phyloP scores from a whole-genome alignment of 1,284 basidiomycete genomes.

The Microbotryum lychnidis-dioicae region DNA sequence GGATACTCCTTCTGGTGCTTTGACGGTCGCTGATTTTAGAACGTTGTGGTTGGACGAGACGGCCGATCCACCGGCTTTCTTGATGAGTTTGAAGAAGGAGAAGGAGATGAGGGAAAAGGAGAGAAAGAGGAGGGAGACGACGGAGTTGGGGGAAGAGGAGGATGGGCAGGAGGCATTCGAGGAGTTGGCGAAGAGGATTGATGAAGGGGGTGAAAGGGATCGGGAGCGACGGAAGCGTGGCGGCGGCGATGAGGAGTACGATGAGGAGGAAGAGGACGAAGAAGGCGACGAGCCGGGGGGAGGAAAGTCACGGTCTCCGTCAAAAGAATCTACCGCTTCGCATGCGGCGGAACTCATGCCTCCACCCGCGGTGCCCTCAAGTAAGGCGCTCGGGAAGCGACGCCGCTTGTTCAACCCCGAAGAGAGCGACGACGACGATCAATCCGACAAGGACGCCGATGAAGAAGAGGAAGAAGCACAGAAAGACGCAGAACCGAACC shows the following conservation, averaged over 20 bases:
- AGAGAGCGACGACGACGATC: conserved; percentile 1
- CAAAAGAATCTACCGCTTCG: background rate
- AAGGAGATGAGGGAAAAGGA: conserved; percentile 48
- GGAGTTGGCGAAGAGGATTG: conserved; percentile 14
- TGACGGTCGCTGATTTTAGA: conserved; percentile 86
- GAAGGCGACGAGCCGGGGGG: background rate
- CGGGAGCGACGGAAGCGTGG: conserved; percentile 7
- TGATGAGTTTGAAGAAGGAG: conserved; percentile 62
- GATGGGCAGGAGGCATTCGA: conserved; percentile 20
- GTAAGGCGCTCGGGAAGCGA: conserved; percentile 22
- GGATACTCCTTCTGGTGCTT: conserved; percentile 70
- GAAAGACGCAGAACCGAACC: conserved; percentile 22
- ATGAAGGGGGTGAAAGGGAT: conserved; percentile 22
- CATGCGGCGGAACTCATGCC: conserved; percentile 14
- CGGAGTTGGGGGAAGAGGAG: conserved; percentile 20
- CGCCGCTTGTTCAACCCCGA: conserved; percentile 2
- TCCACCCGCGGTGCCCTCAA: conserved; percentile 15
- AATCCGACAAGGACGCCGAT: conserved; percentile 22
- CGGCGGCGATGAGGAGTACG: conserved; percentile 12
- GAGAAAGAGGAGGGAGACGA: conserved; percentile 21
- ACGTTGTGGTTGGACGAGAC: conserved; percentile 86
- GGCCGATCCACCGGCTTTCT: conserved; percentile 81
- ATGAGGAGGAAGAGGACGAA: conserved; percentile 3
- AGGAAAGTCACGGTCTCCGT: background rate
- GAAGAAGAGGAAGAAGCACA: conserved; percentile 29